Conservation (phyloP, 768 basidiomycete genomes). For the Phallus indusiatus region DNA sequence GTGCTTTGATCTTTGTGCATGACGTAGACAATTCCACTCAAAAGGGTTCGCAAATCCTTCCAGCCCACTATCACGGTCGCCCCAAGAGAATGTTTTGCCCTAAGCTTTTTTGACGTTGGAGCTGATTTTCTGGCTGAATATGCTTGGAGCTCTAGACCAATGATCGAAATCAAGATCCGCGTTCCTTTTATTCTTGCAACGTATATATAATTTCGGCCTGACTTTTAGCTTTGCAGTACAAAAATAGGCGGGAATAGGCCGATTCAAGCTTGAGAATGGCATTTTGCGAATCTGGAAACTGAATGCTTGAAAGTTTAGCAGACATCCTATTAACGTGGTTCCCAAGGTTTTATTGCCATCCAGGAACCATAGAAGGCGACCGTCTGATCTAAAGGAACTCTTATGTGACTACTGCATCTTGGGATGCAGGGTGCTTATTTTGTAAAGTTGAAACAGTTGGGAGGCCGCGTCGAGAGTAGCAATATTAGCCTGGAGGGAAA, state of each 20-base stretch:
- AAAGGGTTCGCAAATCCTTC: background rate
- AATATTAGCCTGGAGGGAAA: background rate
- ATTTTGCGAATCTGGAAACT: background rate
- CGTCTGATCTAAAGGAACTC: background rate
- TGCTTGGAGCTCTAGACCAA: too few relatives aligned
- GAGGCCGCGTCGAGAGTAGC: background rate
- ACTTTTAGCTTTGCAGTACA: background rate
- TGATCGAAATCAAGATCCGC: background rate
- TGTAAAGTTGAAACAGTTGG: background rate
- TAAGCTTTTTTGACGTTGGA: background rate
- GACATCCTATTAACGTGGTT: background rate
- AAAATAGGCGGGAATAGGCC: too few relatives aligned
- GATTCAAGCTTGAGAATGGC: background rate
- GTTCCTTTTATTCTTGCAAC: background rate
- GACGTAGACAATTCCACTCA: background rate
- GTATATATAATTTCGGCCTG: background rate
- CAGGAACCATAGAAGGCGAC: background rate
- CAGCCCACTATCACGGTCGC: background rate
- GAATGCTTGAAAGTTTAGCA: background rate
- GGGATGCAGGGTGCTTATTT: background rate
- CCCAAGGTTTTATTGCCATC: background rate
- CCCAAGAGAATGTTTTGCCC: background rate
- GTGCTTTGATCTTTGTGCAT: background rate
- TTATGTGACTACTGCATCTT: background rate
- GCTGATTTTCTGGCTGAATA: background rate